These are phyloP conservation scores for Pythium monospermum DNA, from an alignment of 352 stramenopile genomes.

Conservation along the genomic window DNA sequence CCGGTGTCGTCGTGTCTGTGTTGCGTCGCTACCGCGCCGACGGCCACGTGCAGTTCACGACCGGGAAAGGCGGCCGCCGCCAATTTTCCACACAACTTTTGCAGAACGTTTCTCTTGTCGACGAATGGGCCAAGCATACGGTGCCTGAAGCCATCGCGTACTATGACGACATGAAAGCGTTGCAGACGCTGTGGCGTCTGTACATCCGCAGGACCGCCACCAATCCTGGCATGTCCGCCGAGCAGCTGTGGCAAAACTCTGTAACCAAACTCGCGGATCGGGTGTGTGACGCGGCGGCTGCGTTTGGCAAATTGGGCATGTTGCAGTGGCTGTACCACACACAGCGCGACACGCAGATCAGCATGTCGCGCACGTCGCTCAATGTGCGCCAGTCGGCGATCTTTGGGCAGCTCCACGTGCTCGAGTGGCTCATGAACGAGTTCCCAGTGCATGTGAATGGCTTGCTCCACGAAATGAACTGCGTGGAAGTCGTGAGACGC, in stretches of 20 bases:
- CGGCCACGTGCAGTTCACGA: constrained; percentile 4
- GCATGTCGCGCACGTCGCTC: constrained; percentile 4
- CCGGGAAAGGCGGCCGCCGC: neutral
- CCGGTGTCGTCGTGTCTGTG: neutral
- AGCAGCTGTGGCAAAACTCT: too few relatives aligned
- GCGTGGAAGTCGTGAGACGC: neutral
- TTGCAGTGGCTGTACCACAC: constrained; percentile 6
- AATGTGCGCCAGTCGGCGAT: neutral
- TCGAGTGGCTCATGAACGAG: constrained; percentile 2
- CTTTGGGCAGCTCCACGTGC: constrained; percentile 7
- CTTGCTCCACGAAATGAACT: constrained; percentile 6
- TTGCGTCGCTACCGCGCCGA: constrained; percentile 6
- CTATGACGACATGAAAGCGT: constrained; percentile 2
- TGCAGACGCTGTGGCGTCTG: neutral
- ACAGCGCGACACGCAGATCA: neutral
- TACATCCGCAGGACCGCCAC: neutral
- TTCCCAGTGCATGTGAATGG: constrained; percentile 2
- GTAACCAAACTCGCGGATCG: neutral
- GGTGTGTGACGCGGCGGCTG: constrained; percentile 1
- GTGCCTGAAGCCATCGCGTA: constrained; percentile 6
- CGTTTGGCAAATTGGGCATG: constrained; percentile 1
- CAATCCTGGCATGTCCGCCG: neutral
- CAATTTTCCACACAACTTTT: constrained; percentile 2
- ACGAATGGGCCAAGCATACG: constrained; percentile 3
- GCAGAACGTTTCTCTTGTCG: neutral